Base-by-base conservation (phyloP, 2,329 filamentous ascomycete species). In the Tetracladium maxilliforme region DNA sequence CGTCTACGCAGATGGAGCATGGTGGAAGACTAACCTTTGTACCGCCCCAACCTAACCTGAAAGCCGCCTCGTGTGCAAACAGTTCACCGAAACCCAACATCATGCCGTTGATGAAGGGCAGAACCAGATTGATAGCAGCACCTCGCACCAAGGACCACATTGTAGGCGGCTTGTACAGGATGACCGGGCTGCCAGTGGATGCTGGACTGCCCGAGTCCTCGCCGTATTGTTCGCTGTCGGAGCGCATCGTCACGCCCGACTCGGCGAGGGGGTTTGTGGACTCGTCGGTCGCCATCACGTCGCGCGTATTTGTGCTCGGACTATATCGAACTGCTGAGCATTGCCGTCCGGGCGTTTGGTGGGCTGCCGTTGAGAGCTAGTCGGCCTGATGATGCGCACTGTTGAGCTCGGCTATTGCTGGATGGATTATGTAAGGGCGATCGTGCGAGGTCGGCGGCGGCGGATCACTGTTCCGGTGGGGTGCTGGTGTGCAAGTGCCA, bases 51-150 rank as follows among this genome's bases (percentile, higher is more conserved):
- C 90, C 90, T 39, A 95, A 58, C 42, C 87, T 64, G 46, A 87
- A 98, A 3, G 90, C 90, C 25, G 82, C 77, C 57, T 98, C 90
- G 46, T 98, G 90, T 27, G 90, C 90, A 51, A 98, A 87, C 25
- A 98, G 56, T 56, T 98, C 90, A 38, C 90, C 90, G 44, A 98
- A 94, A 3, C 90, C 90, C 43, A 98, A 56, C 90, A 98, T 98
- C 61, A 98, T 69, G 23, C 90, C 90, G 54, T 98, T 98, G 44
- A 98, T 71, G 43, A 98, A 98, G 0, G 90, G 90, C 12, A 98
- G 56, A 2, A 98, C 43, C n/a, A 98, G 60, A 49, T 98, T 98
- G 54, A 98, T 98, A 6, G 86, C 84, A 10, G 84, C 82, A 19
- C 90, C 83, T 28, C 87, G 72, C 27, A 94, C 37, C 33, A 98